phyloP scores from a whole-genome alignment of 2,329 filamentous ascomycete species.

The Thielaviopsis populi region DNA sequence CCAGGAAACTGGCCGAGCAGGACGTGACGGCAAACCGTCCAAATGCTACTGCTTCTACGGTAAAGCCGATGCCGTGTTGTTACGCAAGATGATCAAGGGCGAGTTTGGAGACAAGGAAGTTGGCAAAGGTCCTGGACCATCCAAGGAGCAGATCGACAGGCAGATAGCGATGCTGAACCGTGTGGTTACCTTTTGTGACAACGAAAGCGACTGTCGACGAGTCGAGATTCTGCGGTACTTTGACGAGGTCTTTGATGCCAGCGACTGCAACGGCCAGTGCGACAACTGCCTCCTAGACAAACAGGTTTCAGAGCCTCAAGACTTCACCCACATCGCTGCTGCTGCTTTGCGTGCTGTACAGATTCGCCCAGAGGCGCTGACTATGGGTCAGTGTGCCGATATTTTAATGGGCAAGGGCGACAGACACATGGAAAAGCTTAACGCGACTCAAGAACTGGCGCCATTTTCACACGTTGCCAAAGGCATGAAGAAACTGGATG shows the following conservation, averaged over 20 bases:
- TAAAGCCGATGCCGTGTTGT: conserved; percentile 56
- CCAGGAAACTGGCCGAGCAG: conserved; percentile 90
- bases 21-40: conserved; percentile 74
- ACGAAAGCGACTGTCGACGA: conserved; percentile 71
- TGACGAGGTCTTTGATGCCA: conserved; percentile 61
- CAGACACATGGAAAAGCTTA: conserved; percentile 10
- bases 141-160: conserved; percentile 62
- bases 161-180: conserved; percentile 73
- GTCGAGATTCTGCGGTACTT: conserved; percentile 89
- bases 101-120: conserved; percentile 41
- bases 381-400: conserved; percentile 68
- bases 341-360: conserved; percentile 53
- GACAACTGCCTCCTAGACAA: conserved; percentile 71
- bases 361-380: conserved; percentile 44
- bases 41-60: conserved; percentile 84
- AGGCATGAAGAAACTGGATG: conserved; percentile 55
- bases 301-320: conserved; percentile 52
- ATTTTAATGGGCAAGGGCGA: conserved; percentile 48
- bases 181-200: conserved; percentile 80
- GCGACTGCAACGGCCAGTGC: conserved; percentile 59
- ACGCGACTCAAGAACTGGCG: background rate
- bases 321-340: conserved; percentile 62
- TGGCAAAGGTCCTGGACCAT: conserved; percentile 22
- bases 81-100: conserved; percentile 72
- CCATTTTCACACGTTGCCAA: conserved; percentile 53